phyloP scores from a whole-genome alignment of 371 early-diverging fungal species.

The Furculomyces boomerangus region DNA sequence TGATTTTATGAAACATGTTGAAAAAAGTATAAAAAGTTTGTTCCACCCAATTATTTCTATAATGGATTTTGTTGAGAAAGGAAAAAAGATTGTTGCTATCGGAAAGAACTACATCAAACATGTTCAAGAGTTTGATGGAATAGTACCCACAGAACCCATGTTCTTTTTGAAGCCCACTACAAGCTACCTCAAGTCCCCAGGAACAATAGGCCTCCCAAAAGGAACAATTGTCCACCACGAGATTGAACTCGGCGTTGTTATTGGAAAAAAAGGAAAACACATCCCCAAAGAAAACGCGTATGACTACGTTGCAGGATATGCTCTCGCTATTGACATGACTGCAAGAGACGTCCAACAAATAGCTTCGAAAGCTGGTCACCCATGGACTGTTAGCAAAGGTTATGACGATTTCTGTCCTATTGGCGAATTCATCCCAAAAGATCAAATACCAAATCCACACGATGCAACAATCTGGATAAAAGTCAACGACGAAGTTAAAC shows the following conservation, averaged over 20 bases:
- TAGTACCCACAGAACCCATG: constrained; percentile 72
- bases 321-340: constrained; percentile 81
- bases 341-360: constrained; percentile 72
- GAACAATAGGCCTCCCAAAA: constrained; percentile 57
- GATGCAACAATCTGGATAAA: constrained; percentile 64
- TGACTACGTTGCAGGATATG: constrained; percentile 63
- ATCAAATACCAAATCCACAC: constrained; percentile 41
- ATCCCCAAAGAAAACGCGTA: constrained; percentile 42
- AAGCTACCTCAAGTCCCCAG: constrained; percentile 52
- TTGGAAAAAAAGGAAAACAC: constrained; percentile 67
- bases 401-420: constrained; percentile 90
- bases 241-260: constrained; percentile 86
- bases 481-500: constrained; percentile 55
- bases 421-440: constrained; percentile 64
- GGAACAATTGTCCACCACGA: constrained; percentile 81
- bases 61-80: not conserved
- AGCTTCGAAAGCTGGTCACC: constrained; percentile 67
- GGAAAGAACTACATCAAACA: constrained; percentile 39
- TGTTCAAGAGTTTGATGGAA: constrained; percentile 81
- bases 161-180: constrained; percentile 90
- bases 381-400: constrained; percentile 89
- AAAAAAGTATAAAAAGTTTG: no score
- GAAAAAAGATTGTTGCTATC: not conserved
- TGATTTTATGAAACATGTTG: no score
- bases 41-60: not conserved